A percentile compares a stretch with the other conserved stretches of the same genome.
Evolutionary conservation across 2,329 filamentous ascomycete species (phyloP).

Genomic region (Aspergillus glaucus): DNA sequence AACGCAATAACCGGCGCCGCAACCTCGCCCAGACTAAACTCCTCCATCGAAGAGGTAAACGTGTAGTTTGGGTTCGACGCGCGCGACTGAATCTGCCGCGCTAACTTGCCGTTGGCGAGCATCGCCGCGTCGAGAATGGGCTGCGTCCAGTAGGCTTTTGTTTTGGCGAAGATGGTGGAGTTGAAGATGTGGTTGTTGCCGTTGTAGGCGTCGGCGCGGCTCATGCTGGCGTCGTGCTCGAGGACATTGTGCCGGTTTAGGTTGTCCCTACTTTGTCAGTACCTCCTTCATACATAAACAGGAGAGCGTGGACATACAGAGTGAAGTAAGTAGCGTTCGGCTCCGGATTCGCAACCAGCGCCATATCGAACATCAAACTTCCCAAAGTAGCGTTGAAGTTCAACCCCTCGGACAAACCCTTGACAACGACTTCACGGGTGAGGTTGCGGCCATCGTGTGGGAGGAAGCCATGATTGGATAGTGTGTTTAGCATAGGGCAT

Average conservation of each 20-base stretch:
- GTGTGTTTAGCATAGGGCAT: slow-evolving; percentile 48
- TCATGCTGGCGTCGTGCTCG: slow-evolving; percentile 20
- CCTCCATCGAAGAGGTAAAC: slow-evolving; percentile 38
- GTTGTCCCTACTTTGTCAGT: slow-evolving; percentile 9
- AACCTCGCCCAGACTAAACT: slow-evolving; percentile 48
- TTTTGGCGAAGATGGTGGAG: slow-evolving; percentile 40
- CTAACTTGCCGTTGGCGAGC: slow-evolving; percentile 43
- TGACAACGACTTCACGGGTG: slow-evolving; percentile 11
- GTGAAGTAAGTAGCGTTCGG: slow-evolving; percentile 16
- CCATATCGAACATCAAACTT: slow-evolving; percentile 15
- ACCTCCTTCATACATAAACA: neutral
- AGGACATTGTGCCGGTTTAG: slow-evolving; percentile 17
- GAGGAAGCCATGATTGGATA: slow-evolving; percentile 48
- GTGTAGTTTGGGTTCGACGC: slow-evolving; percentile 46
- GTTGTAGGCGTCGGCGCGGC: slow-evolving; percentile 45
- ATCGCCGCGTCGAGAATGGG: slow-evolving; percentile 35
- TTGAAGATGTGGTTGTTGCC: slow-evolving; percentile 51
- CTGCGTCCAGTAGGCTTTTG: slow-evolving; percentile 43
- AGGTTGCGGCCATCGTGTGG: slow-evolving; percentile 43
- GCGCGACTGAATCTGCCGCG: slow-evolving; percentile 40
- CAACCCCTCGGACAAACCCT: slow-evolving; percentile 4
- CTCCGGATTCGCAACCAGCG: slow-evolving; percentile 12
- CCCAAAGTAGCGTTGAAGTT: slow-evolving; percentile 14
- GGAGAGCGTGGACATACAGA: slow-evolving; percentile 1
- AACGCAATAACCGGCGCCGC: slow-evolving; percentile 47